Base-by-base conservation (phyloP, 139 green algal genomes). In the Mychonastes homosphaera region DNA sequence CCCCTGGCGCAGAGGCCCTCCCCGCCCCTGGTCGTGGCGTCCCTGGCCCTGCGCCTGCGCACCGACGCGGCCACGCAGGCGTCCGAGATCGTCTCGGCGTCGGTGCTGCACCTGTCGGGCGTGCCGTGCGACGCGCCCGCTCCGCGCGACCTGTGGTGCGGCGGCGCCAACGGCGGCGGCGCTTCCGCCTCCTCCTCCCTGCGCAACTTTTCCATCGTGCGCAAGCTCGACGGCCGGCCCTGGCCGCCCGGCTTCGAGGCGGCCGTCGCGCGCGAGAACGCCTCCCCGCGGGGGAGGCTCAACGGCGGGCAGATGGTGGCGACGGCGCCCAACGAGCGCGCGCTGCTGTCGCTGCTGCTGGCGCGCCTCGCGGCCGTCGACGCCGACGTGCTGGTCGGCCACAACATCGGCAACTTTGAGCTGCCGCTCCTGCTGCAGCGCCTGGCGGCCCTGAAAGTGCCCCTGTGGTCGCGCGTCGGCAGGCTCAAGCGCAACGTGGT, bases 351-450 rank as follows among this genome's bases (percentile, higher is more conserved):
- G 6, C 86, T 75, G 63, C 74, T 98, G 41, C 73, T 99, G 49
- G 83, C 83, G 0, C 73, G 74, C 21, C 63, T 98, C 26, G 54
- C 67, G 27, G 39, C 40, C 1, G 55, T 98, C 15, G 92, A 99
- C 61, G 71, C 84, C 4, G 92, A 99, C 70, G 86, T 96, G 51
- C 61, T 95, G 23, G 84, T 97, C 29, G 92, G 92, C 7, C 92
- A 99, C 81, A 97, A 98, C 79, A 79, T 98, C 51, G 67, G 74
- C 3, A 83, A 69, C 12, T 95, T 88, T 39, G 89, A 98, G 63
- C 73, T 99, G 39, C 78, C 86, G 53, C 74, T 97, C 16, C 79
- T 99, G 40, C 77, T 98, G 48, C 74, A 89, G 39, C 82, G 92
- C 43, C 74, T 98, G 69, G 79, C 95, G 73, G 72, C 87, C 47